Evolutionary conservation across 2,329 filamentous ascomycete species (phyloP).

Genomic region (Neofusicoccum kwambonambiense): DNA sequence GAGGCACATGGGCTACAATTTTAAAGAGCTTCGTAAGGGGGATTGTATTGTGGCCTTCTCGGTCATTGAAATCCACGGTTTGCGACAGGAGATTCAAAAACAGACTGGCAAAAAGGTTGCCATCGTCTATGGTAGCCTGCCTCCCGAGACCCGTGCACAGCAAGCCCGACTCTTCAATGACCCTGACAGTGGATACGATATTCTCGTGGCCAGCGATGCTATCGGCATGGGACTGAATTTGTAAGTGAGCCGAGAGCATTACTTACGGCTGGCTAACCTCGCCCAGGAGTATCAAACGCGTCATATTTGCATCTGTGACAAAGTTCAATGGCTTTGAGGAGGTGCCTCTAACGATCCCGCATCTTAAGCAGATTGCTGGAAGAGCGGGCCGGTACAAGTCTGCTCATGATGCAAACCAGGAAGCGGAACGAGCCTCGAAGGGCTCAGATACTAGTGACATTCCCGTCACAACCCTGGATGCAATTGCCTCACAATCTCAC

Average conservation of each 20-base stretch:
- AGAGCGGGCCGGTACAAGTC: slow-evolving; percentile 84
- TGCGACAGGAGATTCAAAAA: slow-evolving; percentile 76
- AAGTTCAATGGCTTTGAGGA: slow-evolving; percentile 67
- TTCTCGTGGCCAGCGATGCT: slow-evolving; percentile 87
- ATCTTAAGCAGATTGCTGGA: slow-evolving; percentile 93
- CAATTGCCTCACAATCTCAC: background rate
- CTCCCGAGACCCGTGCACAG: slow-evolving; percentile 87
- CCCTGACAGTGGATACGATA: slow-evolving; percentile 92
- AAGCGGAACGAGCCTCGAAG: background rate
- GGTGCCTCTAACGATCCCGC: slow-evolving; percentile 64
- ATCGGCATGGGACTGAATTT: slow-evolving; percentile 97
- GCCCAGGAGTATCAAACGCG: slow-evolving; percentile 70
- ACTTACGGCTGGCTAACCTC: slow-evolving; percentile 25
- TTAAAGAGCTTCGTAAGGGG: slow-evolving; percentile 74
- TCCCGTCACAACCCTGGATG: background rate
- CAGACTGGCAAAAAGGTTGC: slow-evolving; percentile 77
- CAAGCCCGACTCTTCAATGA: slow-evolving; percentile 95
- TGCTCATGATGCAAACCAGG: slow-evolving; percentile 56
- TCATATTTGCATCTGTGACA: slow-evolving; percentile 76
- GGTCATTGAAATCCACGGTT: slow-evolving; percentile 72
- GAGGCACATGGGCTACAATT: slow-evolving; percentile 61
- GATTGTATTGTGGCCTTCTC: slow-evolving; percentile 90
- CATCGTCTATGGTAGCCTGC: slow-evolving; percentile 87
- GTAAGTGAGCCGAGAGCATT: slow-evolving; percentile 45
- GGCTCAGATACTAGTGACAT: background rate